Percentiles rank a stretch among this genome's conserved stretches.
phyloP scores from a whole-genome alignment of 176 grass and related monocot genomes.

The Oryza officinalis region DNA sequence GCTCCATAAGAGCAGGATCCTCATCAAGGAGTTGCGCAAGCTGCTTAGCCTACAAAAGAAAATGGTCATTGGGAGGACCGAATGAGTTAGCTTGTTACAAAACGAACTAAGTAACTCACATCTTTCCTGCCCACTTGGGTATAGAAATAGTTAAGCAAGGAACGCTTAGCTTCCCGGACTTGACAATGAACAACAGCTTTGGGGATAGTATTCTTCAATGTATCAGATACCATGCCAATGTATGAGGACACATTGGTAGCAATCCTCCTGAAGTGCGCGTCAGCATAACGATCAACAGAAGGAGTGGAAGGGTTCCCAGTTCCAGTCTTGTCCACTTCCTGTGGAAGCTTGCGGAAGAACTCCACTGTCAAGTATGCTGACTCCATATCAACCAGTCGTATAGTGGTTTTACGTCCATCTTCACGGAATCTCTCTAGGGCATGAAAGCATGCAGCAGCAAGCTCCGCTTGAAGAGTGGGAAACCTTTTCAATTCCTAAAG shows the following conservation, averaged over 20 bases:
- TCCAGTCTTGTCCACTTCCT: slow-evolving; percentile 71
- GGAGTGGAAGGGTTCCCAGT: slow-evolving; percentile 50
- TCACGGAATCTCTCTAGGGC: slow-evolving; percentile 82
- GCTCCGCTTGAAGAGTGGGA: slow-evolving; percentile 79
- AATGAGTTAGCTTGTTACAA: not conserved
- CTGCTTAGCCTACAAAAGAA: slow-evolving; percentile 61
- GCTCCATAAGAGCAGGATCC: slow-evolving; percentile 87
- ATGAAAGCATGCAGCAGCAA: slow-evolving; percentile 71
- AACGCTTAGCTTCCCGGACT: slow-evolving; percentile 88
- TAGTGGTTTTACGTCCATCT: slow-evolving; percentile 73
- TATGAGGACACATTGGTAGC: slow-evolving; percentile 90
- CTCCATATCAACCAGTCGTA: slow-evolving; percentile 91
- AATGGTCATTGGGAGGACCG: not conserved
- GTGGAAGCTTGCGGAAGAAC: slow-evolving; percentile 92
- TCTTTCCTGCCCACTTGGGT: slow-evolving; percentile 82
- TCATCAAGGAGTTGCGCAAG: slow-evolving; percentile 78
- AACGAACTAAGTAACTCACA: slow-evolving; percentile 43
- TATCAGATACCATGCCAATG: slow-evolving; percentile 88
- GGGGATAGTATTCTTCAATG: slow-evolving; percentile 88
- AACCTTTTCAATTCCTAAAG: slow-evolving; percentile 84
- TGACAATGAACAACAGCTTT: slow-evolving; percentile 91
- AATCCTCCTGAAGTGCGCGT: slow-evolving; percentile 84
- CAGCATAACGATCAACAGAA: slow-evolving; percentile 67
- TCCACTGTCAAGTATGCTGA: slow-evolving; percentile 81
- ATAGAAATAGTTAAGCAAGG: slow-evolving; percentile 80